Percentiles rank a stretch among this genome's conserved stretches.
Conservation (phyloP, 1,284 basidiomycete species). For the Heterobasidion irregulare region DNA sequence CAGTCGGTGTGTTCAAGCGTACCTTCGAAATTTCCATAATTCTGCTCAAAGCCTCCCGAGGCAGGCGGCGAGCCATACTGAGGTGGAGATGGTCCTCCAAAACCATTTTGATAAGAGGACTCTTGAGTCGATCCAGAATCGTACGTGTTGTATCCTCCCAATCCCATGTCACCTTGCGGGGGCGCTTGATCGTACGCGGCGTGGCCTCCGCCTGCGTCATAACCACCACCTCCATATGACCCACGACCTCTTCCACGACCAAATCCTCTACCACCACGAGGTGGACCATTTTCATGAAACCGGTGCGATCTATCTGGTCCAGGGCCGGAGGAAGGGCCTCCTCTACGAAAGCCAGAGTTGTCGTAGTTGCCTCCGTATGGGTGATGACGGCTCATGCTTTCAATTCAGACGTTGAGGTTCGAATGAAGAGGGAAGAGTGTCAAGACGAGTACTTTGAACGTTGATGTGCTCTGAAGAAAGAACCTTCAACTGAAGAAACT, state of each 20-base stretch:
- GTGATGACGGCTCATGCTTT: constrained; percentile 78
- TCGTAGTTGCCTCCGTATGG: constrained; percentile 72
- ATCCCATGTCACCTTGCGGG: constrained; percentile 45
- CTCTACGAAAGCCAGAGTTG: constrained; percentile 42
- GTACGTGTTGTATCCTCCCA: constrained; percentile 52
- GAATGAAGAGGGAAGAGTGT: constrained; percentile 3
- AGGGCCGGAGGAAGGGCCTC: constrained; percentile 46
- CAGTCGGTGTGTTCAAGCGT: constrained; percentile 45
- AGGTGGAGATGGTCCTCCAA: constrained; percentile 30
- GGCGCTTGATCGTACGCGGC: constrained; percentile 55
- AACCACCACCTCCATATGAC: constrained; percentile 21
- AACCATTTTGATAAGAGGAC: constrained; percentile 58
- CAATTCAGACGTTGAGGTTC: constrained; percentile 21
- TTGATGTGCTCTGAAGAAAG: neutral
- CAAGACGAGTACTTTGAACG: neutral
- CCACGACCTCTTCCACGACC: constrained; percentile 46
- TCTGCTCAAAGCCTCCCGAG: constrained; percentile 43
- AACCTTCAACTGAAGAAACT: neutral
- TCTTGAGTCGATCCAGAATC: constrained; percentile 49
- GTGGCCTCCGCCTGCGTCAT: constrained; percentile 41
- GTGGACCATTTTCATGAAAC: constrained; percentile 49
- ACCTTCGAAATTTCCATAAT: constrained; percentile 68
- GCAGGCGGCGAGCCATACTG: constrained; percentile 34
- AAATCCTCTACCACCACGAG: constrained; percentile 60
- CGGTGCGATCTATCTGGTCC: constrained; percentile 69